A percentile compares a stretch with the other conserved stretches of the same genome.
Conservation (phyloP, 2,329 filamentous ascomycete genomes). For the Pyrenochaeta sp. region DNA sequence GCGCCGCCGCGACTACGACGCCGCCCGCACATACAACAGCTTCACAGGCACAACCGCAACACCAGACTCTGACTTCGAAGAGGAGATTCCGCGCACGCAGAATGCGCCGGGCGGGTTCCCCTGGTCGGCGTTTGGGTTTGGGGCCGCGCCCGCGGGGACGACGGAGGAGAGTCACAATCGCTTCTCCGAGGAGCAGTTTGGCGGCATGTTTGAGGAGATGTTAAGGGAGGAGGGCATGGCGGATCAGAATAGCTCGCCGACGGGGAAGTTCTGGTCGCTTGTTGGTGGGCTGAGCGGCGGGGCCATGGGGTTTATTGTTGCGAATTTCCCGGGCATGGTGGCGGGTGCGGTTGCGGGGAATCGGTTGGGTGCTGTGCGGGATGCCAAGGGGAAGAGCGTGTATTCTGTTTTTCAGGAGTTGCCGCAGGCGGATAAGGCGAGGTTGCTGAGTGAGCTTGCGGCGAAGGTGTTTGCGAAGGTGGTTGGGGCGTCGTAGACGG, state of each 20-base stretch:
- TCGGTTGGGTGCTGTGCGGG: slow-evolving; percentile 84
- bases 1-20: slow-evolving; percentile 84
- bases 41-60: slow-evolving; percentile 53
- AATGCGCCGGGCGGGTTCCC: slow-evolving; percentile 63
- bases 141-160: slow-evolving; percentile 51
- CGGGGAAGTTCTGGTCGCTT: slow-evolving; percentile 83
- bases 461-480: slow-evolving; percentile 85
- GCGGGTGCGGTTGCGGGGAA: slow-evolving; percentile 94
- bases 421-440: slow-evolving; percentile 80
- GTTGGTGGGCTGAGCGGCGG: slow-evolving; percentile 86
- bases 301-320: slow-evolving; percentile 92
- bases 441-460: slow-evolving; percentile 82
- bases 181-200: slow-evolving; percentile 81
- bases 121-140: slow-evolving; percentile 77
- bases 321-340: slow-evolving; percentile 86
- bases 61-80: slow-evolving; percentile 57
- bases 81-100: slow-evolving; percentile 54
- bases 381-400: slow-evolving; percentile 93
- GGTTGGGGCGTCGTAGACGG: slow-evolving; percentile 50
- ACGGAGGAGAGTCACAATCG: slow-evolving; percentile 59
- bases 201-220: slow-evolving; percentile 67
- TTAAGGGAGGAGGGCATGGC: slow-evolving; percentile 69
- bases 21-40: slow-evolving; percentile 67
- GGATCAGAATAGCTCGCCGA: slow-evolving; percentile 68
- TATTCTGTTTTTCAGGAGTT: slow-evolving; percentile 91